A percentile compares a stretch with the other conserved stretches of the same genome.
Conservation (phyloP, 768 basidiomycete species). For the Psilocybe subaeruginosa region DNA sequence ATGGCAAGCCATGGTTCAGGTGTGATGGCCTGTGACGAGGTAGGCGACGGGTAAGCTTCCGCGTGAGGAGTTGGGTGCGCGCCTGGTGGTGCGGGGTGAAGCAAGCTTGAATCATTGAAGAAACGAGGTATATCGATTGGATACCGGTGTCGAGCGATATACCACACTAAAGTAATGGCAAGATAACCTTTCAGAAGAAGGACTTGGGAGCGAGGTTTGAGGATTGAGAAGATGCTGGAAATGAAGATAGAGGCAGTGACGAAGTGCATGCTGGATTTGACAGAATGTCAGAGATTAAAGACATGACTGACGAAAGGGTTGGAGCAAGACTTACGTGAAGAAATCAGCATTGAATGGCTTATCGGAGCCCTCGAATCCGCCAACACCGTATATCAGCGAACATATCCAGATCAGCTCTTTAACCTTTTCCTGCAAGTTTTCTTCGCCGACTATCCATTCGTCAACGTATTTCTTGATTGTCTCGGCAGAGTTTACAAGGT, state of each 20-base stretch:
- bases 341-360: slow-evolving; percentile 58
- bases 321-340: slow-evolving; percentile 48
- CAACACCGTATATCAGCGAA: slow-evolving; percentile 57
- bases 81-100: background rate
- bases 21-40: background rate
- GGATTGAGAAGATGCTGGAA: slow-evolving; percentile 42
- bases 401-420: slow-evolving; percentile 66
- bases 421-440: slow-evolving; percentile 49
- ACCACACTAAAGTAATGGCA: slow-evolving; percentile 51
- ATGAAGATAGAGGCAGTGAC: slow-evolving; percentile 70
- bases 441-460: slow-evolving; percentile 40
- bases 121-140: slow-evolving; percentile 52
- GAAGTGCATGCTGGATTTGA: slow-evolving; percentile 54
- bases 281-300: background rate
- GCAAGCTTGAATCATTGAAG: slow-evolving; percentile 21
- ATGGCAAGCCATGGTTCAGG: slow-evolving; percentile 62
- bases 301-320: background rate
- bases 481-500: slow-evolving; percentile 38
- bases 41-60: slow-evolving; percentile 28
- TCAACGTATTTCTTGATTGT: slow-evolving; percentile 43
- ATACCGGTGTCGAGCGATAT: slow-evolving; percentile 59
- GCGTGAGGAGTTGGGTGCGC: slow-evolving; percentile 10
- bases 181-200: slow-evolving; percentile 65
- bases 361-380: slow-evolving; percentile 43
- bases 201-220: slow-evolving; percentile 45